Evolutionary conservation across 257 asterid genomes (phyloP).

Genomic region (Anisodus acutangulus): DNA sequence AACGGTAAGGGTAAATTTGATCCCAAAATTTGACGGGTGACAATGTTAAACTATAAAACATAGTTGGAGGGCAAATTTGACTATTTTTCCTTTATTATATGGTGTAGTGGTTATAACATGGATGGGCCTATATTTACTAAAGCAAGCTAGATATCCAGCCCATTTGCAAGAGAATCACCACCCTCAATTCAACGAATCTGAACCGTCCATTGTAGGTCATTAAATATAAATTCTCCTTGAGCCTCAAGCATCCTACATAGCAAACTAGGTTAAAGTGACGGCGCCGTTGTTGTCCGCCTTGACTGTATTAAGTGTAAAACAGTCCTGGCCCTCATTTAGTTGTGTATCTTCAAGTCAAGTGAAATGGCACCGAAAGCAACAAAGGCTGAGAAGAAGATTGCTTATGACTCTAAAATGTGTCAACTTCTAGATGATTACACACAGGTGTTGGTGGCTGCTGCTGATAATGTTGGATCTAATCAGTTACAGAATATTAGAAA

Average conservation of each 20-base stretch:
- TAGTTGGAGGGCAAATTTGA: too few relatives aligned
- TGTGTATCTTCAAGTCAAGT: too few relatives aligned
- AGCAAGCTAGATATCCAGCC: not conserved
- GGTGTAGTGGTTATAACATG: not conserved
- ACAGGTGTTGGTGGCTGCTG: conserved; percentile 72
- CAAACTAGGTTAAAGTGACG: conserved; percentile 71
- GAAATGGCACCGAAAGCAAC: conserved; percentile 58
- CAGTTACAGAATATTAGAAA: conserved; percentile 81
- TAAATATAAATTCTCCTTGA: conserved; percentile 20
- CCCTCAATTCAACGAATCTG: conserved; percentile 33
- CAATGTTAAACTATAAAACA: too few relatives aligned
- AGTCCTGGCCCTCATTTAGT: conserved; percentile 77
- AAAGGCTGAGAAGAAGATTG: conserved; percentile 81
- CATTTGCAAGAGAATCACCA: not conserved
- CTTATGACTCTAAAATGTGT: conserved; percentile 79
- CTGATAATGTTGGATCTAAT: conserved; percentile 87
- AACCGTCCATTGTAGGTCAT: conserved; percentile 50
- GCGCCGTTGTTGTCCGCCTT: conserved; percentile 86
- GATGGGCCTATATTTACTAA: not conserved
- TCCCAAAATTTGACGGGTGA: too few relatives aligned
- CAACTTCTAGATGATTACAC: conserved; percentile 75
- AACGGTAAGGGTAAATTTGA: too few relatives aligned
- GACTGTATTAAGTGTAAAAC: conserved; percentile 43
- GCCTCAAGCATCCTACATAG: not conserved
- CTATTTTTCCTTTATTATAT: too few relatives aligned